Percentiles rank a stretch among this genome's conserved stretches.
Evolutionary conservation across 2,329 filamentous ascomycete genomes (phyloP).

Genomic region (Shiraia sp.): DNA sequence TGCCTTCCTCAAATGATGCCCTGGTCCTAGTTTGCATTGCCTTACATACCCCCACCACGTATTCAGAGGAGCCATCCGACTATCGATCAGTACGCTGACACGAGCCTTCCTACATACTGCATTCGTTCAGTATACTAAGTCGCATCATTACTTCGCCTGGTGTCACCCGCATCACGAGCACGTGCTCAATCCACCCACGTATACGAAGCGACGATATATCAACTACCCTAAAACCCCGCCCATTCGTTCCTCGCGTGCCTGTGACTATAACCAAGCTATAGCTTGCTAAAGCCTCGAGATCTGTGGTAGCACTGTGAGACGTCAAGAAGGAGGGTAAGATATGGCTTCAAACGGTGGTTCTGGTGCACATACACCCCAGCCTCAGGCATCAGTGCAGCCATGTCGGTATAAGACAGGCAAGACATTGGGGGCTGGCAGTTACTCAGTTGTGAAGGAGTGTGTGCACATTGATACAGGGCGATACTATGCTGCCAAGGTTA

Average conservation of each 20-base stretch:
- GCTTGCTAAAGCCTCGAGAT: neutral
- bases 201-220: no score
- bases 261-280: neutral
- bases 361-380: slow-evolving; percentile 35
- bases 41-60: neutral
- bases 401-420: slow-evolving; percentile 99
- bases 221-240: no score
- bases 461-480: slow-evolving; percentile 97
- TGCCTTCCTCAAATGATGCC: neutral
- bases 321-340: neutral
- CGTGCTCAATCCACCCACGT: no score
- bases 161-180: no score
- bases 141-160: neutral
- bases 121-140: no score
- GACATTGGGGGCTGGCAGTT: slow-evolving; percentile 93
- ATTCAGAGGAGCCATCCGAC: no score
- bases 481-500: slow-evolving; percentile 98
- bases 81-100: slow-evolving; percentile 6
- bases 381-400: slow-evolving; percentile 73
- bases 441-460: slow-evolving; percentile 98
- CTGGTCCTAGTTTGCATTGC: no score
- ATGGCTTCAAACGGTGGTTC: slow-evolving; percentile 41
- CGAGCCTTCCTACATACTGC: neutral
- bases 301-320: neutral
- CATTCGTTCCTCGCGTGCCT: no score